Evolutionary conservation across 176 grass and related monocot genomes (phyloP).

Genomic region (Oryza australiensis): DNA sequence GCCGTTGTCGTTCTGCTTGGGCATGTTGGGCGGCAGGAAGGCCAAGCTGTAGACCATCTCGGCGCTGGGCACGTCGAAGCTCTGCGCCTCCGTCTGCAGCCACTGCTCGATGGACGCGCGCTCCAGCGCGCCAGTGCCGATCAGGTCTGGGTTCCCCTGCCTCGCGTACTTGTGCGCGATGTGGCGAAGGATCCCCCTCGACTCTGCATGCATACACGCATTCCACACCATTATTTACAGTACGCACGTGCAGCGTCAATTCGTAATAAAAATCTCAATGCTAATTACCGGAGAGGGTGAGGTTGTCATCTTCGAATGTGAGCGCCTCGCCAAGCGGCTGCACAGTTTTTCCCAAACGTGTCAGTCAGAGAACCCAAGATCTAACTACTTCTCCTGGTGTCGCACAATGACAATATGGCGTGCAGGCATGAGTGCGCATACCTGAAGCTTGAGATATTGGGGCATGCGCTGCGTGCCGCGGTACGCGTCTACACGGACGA

Average conservation of each 20-base stretch:
- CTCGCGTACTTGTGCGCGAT: slow-evolving; percentile 73
- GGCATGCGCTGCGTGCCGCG: slow-evolving; percentile 66
- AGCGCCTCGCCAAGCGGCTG: slow-evolving; percentile 84
- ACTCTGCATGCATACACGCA: slow-evolving; percentile 46
- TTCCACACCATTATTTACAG: no score
- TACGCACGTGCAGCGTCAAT: no score
- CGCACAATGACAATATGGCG: neutral
- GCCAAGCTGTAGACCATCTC: slow-evolving; percentile 85
- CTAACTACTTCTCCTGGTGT: neutral
- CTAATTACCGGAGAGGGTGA: slow-evolving; percentile 77
- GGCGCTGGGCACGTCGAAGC: slow-evolving; percentile 82
- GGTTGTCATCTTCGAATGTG: slow-evolving; percentile 83
- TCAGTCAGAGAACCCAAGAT: neutral
- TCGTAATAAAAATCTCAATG: no score
- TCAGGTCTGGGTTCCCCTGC: slow-evolving; percentile 66
- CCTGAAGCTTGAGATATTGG: slow-evolving; percentile 92
- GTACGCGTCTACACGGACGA: slow-evolving; percentile 91
- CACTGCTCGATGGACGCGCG: slow-evolving; percentile 94
- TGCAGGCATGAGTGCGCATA: neutral
- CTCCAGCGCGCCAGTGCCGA: slow-evolving; percentile 77
- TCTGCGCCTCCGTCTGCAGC: slow-evolving; percentile 91
- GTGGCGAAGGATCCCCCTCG: slow-evolving; percentile 74
- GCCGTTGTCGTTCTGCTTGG: slow-evolving; percentile 16
- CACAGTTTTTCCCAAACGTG: neutral
- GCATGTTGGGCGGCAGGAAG: slow-evolving; percentile 33